Evolutionary conservation across 2,329 filamentous ascomycete species (phyloP), one percentile per base, ranked within the genome.

Genomic region (Pezicula radicicola): DNA sequence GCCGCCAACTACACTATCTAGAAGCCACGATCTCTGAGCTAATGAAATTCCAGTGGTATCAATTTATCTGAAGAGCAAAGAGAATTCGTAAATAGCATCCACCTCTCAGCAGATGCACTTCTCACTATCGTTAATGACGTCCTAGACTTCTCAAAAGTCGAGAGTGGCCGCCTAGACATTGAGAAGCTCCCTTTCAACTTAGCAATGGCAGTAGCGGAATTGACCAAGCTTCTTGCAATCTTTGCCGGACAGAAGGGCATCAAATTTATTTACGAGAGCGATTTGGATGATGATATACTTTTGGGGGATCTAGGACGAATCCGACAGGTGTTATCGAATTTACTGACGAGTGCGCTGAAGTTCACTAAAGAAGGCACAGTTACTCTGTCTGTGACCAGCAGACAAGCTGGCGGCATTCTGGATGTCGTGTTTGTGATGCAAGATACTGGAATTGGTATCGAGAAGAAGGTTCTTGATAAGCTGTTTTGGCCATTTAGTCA

Each of bases 401-500:
- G 40, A 47, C 15, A 30, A 12, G 33, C 30, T 1, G 44, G 2
- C 4, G 79, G 78, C 40, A 70, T 69, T 3, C 69, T 81, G 1
- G 70, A 70, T 15, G 64, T 81, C 28, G 75, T 75, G 18, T 89
- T 93, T 56, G 80, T 87, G 37, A 86, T 93, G 19, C 79, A 83
- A 56, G 89, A 93, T 61, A 91, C 88, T 0, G 89, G 89, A 0
- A 84, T 88, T 49, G 88, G 88, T 0, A 75, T 94, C 13, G 86
- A 77, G 1, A 76, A 83, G 3, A 78, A 84, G 49, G 87, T 90
- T 62, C 88, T 86, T 70, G 84, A 87, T 47, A 78, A 83, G 46
- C 75, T 93, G 0, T 93, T 93, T 68, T 81, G 88, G 58, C 81
- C 87, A n/a, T 93, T 92, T 65, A 85, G 87, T 8, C 89, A 93